Conservation (phyloP, 108 stramenopile genomes). For the Seminavis robusta region DNA sequence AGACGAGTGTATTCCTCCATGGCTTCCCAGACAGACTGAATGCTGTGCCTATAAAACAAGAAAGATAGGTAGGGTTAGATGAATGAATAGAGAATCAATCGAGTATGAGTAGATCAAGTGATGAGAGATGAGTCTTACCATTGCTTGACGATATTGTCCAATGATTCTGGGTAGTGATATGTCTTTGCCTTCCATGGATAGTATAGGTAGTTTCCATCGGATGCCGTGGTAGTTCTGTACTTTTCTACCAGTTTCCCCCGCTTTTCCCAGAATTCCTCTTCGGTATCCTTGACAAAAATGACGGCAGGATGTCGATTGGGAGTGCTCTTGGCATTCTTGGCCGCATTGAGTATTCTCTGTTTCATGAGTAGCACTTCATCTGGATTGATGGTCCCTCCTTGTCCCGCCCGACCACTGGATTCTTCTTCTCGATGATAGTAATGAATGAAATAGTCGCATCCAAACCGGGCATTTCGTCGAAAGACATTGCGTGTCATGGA, state of each 20-base stretch:
- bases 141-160: conserved; percentile 38
- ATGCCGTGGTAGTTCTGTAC: conserved; percentile 18
- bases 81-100: too few species aligned
- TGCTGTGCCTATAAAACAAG: too few species aligned
- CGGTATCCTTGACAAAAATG: conserved; percentile 30
- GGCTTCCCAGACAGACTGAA: conserved; percentile 27
- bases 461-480: conserved; percentile 17
- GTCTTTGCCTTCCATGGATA: conserved; percentile 27
- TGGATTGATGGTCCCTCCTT: conserved; percentile 1
- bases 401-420: not conserved
- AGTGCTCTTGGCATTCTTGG: not conserved
- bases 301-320: too few species aligned
- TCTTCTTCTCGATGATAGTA: conserved; percentile 7
- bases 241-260: conserved; percentile 17
- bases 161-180: conserved; percentile 4
- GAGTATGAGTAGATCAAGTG: too few species aligned
- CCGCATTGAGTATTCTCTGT: not conserved
- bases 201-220: conserved; percentile 22
- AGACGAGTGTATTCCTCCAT: too few species aligned
- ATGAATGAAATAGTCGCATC: conserved; percentile 42
- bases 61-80: too few species aligned
- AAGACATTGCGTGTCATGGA: conserved; percentile 28
- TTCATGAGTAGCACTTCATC: too few species aligned
- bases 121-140: too few species aligned
- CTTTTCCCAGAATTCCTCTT: conserved; percentile 27